Conservation (phyloP, 2,329 filamentous ascomycete species). For the Penicillium sp. region DNA sequence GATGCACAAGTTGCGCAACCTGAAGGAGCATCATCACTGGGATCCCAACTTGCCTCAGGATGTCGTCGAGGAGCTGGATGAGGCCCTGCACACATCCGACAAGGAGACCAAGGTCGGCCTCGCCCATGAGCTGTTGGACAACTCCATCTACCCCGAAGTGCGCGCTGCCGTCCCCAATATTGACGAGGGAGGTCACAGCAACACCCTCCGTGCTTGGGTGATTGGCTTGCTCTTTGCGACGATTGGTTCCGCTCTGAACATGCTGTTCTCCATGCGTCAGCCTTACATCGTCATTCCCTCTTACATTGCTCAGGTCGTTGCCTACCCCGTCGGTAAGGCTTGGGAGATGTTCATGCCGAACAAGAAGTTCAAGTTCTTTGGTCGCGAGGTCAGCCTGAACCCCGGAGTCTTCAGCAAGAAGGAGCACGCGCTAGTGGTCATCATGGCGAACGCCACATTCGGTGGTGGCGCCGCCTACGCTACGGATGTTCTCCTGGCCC, state of each 20-base stretch:
- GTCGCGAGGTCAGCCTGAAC: slow-evolving; percentile 45
- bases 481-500: slow-evolving; percentile 73
- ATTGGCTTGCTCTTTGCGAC: slow-evolving; percentile 66
- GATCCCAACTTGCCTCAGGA: slow-evolving; percentile 69
- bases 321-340: slow-evolving; percentile 56
- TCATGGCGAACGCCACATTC: slow-evolving; percentile 69
- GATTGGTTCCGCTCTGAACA: slow-evolving; percentile 64
- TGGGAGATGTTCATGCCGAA: slow-evolving; percentile 48
- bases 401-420: slow-evolving; percentile 53
- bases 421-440: slow-evolving; percentile 50
- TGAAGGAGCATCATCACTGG: slow-evolving; percentile 64
- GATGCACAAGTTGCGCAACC: slow-evolving; percentile 53
- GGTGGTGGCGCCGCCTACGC: slow-evolving; percentile 65
- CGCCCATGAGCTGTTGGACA: slow-evolving; percentile 64
- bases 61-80: slow-evolving; percentile 63
- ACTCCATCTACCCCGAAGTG: slow-evolving; percentile 70
- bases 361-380: slow-evolving; percentile 43
- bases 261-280: slow-evolving; percentile 61
- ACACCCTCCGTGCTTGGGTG: slow-evolving; percentile 66
- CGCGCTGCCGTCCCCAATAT: slow-evolving; percentile 67
- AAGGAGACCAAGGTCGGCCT: slow-evolving; percentile 61
- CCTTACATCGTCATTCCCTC: slow-evolving; percentile 64
- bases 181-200: slow-evolving; percentile 66
- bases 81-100: slow-evolving; percentile 59
- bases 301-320: slow-evolving; percentile 65